phyloP scores from a whole-genome alignment of 208 protist species.

The Plasmodiophora brassicae region DNA sequence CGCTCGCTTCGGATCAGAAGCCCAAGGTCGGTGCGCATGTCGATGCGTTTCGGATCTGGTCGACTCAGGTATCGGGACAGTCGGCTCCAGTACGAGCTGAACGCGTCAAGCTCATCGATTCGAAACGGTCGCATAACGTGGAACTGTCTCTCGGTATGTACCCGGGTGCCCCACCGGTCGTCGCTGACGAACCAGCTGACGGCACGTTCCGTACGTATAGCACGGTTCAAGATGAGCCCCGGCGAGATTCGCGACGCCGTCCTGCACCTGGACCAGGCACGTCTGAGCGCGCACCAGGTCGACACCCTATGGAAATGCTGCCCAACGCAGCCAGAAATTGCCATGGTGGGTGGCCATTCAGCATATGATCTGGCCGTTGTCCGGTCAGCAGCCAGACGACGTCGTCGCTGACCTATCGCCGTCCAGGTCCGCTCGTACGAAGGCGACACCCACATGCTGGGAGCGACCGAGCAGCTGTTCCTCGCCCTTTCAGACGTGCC shows the following conservation, averaged over 20 bases:
- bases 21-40: neutral
- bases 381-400: too few species aligned
- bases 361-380: neutral
- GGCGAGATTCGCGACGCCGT: slow-evolving; percentile 11
- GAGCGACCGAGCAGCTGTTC: neutral
- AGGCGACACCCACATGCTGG: neutral
- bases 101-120: neutral
- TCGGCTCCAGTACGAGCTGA: neutral
- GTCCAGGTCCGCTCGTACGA: slow-evolving; percentile 19
- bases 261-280: neutral
- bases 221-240: neutral
- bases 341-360: neutral
- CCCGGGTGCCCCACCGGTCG: neutral
- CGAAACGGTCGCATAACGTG: slow-evolving; percentile 1
- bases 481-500: neutral
- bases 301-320: neutral
- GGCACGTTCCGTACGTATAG: too few species aligned
- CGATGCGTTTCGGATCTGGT: neutral
- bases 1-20: neutral
- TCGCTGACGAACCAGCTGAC: neutral
- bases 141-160: slow-evolving; percentile 7
- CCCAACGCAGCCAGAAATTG: neutral
- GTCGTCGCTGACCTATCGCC: too few species aligned
- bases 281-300: neutral
- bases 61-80: neutral